Percentiles rank a stretch among this genome's conserved stretches.
Conservation (phyloP, 2,329 filamentous ascomycete genomes). For the Aspergillus sp. region DNA sequence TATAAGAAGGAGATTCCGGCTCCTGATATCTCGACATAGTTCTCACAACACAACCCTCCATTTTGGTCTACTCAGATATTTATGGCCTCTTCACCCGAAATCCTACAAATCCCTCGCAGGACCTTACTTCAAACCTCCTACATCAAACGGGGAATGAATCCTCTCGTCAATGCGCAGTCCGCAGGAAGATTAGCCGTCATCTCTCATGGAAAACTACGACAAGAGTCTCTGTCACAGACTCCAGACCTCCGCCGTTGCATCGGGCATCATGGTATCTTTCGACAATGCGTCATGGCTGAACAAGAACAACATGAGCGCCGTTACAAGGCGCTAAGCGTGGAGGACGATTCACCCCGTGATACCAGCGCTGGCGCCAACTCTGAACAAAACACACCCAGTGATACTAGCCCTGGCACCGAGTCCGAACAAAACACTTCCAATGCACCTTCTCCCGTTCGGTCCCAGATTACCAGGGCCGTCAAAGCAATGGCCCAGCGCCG, state of each 20-base stretch:
- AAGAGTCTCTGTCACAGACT: conserved; percentile 10
- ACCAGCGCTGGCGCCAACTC: neutral
- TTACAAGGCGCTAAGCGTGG: neutral
- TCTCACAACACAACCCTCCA: neutral
- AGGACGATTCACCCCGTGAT: neutral
- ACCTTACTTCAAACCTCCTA: neutral
- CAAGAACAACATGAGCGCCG: conserved; percentile 9
- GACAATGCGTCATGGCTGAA: conserved; percentile 12
- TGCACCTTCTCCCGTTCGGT: conserved; percentile 3
- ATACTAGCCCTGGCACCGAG: neutral
- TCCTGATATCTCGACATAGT: neutral
- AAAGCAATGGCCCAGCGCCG: conserved; percentile 12
- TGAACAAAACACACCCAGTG: neutral
- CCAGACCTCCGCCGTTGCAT: conserved; percentile 17
- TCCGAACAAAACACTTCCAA: neutral
- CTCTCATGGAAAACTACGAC: conserved; percentile 15
- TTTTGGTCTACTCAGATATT: neutral
- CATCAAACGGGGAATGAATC: neutral
- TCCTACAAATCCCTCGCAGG: neutral
- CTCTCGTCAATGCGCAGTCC: neutral
- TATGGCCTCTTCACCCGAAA: neutral
- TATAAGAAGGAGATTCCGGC: neutral
- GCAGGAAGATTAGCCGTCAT: conserved; percentile 3
- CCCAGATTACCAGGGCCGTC: conserved; percentile 10
- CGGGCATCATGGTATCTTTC: conserved; percentile 15